phyloP scores from a whole-genome alignment of 371 early-diverging fungal species.

The Cokeromyces recurvatus region DNA sequence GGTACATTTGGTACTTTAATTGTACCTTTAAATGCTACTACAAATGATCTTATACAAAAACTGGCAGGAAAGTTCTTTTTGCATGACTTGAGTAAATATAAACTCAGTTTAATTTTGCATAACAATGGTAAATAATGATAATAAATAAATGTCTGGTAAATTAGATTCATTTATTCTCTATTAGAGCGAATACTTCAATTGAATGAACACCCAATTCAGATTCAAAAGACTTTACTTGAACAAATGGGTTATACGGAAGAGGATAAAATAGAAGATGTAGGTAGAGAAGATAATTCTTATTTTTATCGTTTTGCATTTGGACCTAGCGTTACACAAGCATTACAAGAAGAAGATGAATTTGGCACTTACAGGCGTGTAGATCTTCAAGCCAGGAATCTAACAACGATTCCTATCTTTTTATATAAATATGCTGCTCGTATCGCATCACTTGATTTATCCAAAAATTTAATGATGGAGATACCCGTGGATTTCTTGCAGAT shows the following conservation, averaged over 20 bases:
- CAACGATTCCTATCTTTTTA: conserved; percentile 69
- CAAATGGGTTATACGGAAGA: conserved; percentile 78
- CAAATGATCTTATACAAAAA: conserved; percentile 65
- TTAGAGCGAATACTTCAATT: conserved; percentile 60
- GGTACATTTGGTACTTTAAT: conserved; percentile 75
- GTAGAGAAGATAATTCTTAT: conserved; percentile 84
- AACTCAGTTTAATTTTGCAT: conserved; percentile 59
- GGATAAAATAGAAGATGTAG: conserved; percentile 72
- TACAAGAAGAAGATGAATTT: conserved; percentile 34
- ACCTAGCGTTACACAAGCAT: conserved; percentile 51
- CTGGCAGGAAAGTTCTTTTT: conserved; percentile 76
- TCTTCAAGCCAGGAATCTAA: conserved; percentile 54
- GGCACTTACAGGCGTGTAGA: conserved; percentile 48
- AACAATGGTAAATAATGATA: conserved; percentile 51
- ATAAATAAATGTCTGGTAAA: too few species aligned
- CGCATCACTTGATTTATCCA: conserved; percentile 66
- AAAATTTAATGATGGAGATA: conserved; percentile 64
- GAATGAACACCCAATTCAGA: conserved; percentile 67
- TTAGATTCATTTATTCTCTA: too few species aligned
- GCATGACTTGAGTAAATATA: conserved; percentile 67
- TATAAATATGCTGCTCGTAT: conserved; percentile 64
- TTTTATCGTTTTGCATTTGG: conserved; percentile 74
- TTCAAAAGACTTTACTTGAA: conserved; percentile 63
- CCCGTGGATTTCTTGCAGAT: conserved; percentile 73
- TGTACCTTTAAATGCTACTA: conserved; percentile 60